Evolutionary conservation across 768 basidiomycete species (phyloP).

Genomic region (Panellus pusillus): DNA sequence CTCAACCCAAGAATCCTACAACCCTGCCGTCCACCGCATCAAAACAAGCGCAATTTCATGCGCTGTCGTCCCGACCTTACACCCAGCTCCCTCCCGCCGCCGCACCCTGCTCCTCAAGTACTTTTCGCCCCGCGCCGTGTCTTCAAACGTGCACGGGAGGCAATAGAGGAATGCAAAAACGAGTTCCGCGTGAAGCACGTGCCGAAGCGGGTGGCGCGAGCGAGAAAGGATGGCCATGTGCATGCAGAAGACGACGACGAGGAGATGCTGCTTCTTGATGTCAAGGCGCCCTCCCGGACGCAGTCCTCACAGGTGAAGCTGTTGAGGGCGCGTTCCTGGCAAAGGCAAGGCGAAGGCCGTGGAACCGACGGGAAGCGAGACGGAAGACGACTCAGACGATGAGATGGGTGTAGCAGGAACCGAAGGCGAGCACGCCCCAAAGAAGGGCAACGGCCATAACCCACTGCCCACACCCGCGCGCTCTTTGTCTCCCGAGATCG

Average conservation of each 20-base stretch:
- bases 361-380: slow-evolving; percentile 47
- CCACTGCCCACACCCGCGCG: slow-evolving; percentile 55
- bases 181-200: slow-evolving; percentile 79
- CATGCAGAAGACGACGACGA: slow-evolving; percentile 66
- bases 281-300: slow-evolving; percentile 19
- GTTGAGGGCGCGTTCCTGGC: slow-evolving; percentile 18
- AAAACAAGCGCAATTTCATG: slow-evolving; percentile 94
- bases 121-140: slow-evolving; percentile 76
- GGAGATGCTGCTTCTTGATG: slow-evolving; percentile 58
- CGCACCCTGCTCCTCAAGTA: slow-evolving; percentile 85
- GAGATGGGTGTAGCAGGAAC: slow-evolving; percentile 18
- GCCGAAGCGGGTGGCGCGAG: slow-evolving; percentile 57
- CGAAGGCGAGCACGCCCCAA: slow-evolving; percentile 14
- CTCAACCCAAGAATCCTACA: slow-evolving; percentile 73
- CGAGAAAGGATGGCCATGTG: slow-evolving; percentile 62
- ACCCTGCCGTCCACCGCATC: slow-evolving; percentile 86
- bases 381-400: slow-evolving; percentile 51
- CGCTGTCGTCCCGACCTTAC: slow-evolving; percentile 78
- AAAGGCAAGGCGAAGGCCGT: slow-evolving; percentile 30
- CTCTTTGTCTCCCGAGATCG: slow-evolving; percentile 44
- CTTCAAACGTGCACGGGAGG: slow-evolving; percentile 55
- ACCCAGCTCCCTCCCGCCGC: slow-evolving; percentile 75
- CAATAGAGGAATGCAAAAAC: slow-evolving; percentile 61
- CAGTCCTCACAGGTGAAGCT: slow-evolving; percentile 18
- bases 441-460: slow-evolving; percentile 14